Base-by-base conservation (phyloP, 2,329 filamentous ascomycete genomes). In the Clonostachys rhizophaga region DNA sequence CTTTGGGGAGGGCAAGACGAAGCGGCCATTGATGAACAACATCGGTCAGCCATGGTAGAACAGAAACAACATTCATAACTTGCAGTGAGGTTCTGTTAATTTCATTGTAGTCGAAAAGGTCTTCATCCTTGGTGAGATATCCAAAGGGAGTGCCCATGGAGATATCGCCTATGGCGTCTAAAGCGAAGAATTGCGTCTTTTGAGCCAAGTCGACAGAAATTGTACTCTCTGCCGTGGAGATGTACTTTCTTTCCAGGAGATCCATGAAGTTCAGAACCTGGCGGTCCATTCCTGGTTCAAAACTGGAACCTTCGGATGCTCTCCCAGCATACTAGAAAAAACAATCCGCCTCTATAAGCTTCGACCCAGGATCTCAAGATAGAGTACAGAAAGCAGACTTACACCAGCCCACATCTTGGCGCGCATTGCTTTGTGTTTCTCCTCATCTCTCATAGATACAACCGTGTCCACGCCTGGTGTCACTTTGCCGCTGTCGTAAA, bases 141-240 rank as follows among this genome's bases (percentile, higher is more conserved):
- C 78, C 76, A 50, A 79, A 79, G 0, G 75, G 55, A 12, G 68
- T 57, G 7, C 76, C 76, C n/a, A 79, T 71, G 0, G 74, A 74
- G 18, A 81, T 60, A 36, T 77, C 68, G 12, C 71, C 72, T 40
- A 81, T 75, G 3, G 76, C 72, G 47, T 82, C 78, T 1, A 81
- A 60, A 1, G 76, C 70, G 47, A 80, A 76, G 63, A 71, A 78
- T 20, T 75, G 72, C 4, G 71, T 69, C 50, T 75, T 75, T 37
- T 65, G 62, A 18, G 71, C 72, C 40, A 81, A 60, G 52, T 81
- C 75, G 48, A 80, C 62, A 0, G 62, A 64, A 1, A 55, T 55
- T 20, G 63, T 63, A 2, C 63, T 49, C 3, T 48, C 50, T 5
- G 64, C 55, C 2, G 55, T 68, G 5, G 69, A 70, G 9, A 71